Evolutionary conservation across 2,329 filamentous ascomycete species (phyloP), one percentile per base, ranked within the genome.

Genomic region (Penicillium sp.): DNA sequence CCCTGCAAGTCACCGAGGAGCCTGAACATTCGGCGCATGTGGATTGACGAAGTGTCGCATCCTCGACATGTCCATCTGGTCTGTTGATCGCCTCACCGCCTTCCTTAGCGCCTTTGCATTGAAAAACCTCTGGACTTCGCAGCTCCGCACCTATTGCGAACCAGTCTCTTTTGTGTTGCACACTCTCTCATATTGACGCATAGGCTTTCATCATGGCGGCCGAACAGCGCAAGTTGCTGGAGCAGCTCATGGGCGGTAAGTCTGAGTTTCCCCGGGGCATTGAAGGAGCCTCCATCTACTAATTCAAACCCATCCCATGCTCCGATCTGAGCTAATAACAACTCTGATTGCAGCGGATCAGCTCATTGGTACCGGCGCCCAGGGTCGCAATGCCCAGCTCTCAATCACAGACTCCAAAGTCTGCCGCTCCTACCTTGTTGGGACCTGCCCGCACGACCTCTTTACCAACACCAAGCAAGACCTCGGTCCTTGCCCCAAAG

Each of bases 401-500:
- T 84, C 85, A 50, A 85, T 98, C 57, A 93, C 83, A 44, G 93
- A 97, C 67, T 78, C 86, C 38, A 96, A 94, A 70, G 87, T 95
- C 57, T 98, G 93, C 74, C 87, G 88, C 39, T 96, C 90, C 13
- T 97, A 91, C 67, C 79, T 98, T 34, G 89, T 81, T 48, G 93
- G 93, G 57, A 94, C 87, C 43, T 98, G 93, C 67, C 93, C 93
- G 1, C 91, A 97, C 75, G 93, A 98, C 64, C 87, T 98, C 61
- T 98, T 98, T 78, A 98, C 91, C 52, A 98, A 98, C 72, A 98
- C 93, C 31, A 97, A 96, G 73, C 90, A 97, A 76, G 93, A 98
- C 65, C 79, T 97, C 21, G 93, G 93, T 2, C 79, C 82, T 0
- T 98, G 93, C 62, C 80, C 87, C 34, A 93, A 91, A 64, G 79